A percentile compares a stretch with the other conserved stretches of the same genome.
These are phyloP conservation scores for Dendrocalamus sinicus DNA, from an alignment of 176 grass and related monocot species.

Conservation along the genomic window DNA sequence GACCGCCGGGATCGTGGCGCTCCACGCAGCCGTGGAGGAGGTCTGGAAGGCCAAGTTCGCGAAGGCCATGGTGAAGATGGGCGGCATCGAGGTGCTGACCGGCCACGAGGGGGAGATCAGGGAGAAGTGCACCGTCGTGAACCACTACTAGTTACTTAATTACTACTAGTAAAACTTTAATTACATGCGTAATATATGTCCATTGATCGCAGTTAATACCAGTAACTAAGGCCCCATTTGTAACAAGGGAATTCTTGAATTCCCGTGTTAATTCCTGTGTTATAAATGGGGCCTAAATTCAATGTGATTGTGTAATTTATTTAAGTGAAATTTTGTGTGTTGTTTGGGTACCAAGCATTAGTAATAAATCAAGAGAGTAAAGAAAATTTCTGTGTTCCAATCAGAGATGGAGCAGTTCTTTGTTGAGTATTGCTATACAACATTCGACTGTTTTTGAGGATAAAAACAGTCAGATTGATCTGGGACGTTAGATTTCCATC, in stretches of 20 bases:
- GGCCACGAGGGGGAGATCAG: constrained; percentile 46
- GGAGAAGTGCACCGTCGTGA: constrained; percentile 42
- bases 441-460: too few species aligned
- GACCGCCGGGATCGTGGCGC: background rate
- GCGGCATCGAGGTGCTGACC: constrained; percentile 39
- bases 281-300: background rate
- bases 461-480: too few species aligned
- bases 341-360: too few species aligned
- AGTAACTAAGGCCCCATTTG: too few species aligned
- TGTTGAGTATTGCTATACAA: too few species aligned
- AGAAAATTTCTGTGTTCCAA: background rate
- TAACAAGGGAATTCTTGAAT: background rate
- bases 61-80: constrained; percentile 44
- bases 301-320: background rate
- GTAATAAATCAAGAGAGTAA: background rate
- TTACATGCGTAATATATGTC: background rate
- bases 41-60: constrained; percentile 39
- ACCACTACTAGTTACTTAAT: background rate
- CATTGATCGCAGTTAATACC: background rate
- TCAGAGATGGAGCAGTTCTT: background rate
- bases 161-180: background rate
- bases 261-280: accelerated
- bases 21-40: background rate
- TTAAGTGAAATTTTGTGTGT: background rate
- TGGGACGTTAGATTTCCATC: too few species aligned